These are phyloP conservation scores for Phytophthora pisi DNA, from an alignment of 352 stramenopile genomes.

Conservation along the genomic window DNA sequence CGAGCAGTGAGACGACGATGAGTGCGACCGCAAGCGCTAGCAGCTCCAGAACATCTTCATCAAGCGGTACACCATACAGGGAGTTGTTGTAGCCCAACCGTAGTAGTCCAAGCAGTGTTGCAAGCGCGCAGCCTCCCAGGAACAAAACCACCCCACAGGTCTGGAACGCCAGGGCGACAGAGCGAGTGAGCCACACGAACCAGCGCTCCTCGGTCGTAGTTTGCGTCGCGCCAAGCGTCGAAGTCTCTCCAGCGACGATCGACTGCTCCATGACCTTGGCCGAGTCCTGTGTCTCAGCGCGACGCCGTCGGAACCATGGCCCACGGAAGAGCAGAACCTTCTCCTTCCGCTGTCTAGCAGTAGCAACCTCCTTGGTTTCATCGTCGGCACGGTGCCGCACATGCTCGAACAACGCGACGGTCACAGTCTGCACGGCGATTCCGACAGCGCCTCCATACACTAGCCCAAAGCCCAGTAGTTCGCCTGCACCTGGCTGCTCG, in stretches of 20 bases:
- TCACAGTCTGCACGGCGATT: conserved; percentile 41
- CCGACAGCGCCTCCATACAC: conserved; percentile 64
- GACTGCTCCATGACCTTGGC: conserved; percentile 11
- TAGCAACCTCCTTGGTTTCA: conserved; percentile 58
- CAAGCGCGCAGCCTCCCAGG: conserved; percentile 48
- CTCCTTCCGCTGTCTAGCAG: conserved; percentile 72
- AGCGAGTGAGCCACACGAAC: conserved; percentile 69
- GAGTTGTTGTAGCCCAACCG: conserved; percentile 52
- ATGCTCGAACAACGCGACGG: conserved; percentile 54
- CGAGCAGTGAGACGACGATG: conserved; percentile 44
- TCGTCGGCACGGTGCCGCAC: conserved; percentile 69
- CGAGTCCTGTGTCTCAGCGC: not conserved
- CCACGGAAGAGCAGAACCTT: conserved; percentile 70
- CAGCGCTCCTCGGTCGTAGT: conserved; percentile 79
- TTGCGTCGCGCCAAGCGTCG: conserved; percentile 53
- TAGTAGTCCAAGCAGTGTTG: conserved; percentile 61
- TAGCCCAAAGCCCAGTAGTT: conserved; percentile 53
- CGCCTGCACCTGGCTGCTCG: conserved; percentile 51
- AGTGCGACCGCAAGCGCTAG: conserved; percentile 43
- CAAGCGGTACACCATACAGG: conserved; percentile 59
- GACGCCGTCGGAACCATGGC: conserved; percentile 28
- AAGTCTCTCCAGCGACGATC: conserved; percentile 16
- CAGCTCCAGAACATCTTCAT: conserved; percentile 49
- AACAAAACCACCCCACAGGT: conserved; percentile 42
- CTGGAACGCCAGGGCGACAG: conserved; percentile 48